Conservation (phyloP, 1,284 basidiomycete genomes). For the Boletus mariae region DNA sequence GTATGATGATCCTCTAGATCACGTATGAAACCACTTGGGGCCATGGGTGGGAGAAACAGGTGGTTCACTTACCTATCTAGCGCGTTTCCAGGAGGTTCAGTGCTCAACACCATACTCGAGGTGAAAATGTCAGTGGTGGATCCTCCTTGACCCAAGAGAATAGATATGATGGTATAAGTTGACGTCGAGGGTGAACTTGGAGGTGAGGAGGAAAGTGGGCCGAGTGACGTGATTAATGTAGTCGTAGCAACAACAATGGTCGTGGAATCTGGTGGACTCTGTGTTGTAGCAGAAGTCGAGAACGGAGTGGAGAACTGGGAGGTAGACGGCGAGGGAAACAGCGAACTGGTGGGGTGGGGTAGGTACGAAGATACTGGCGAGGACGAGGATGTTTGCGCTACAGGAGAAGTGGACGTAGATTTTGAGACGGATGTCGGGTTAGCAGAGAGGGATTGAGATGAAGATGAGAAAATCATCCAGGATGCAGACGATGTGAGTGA, state of each 20-base stretch:
- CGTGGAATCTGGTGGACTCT: background rate
- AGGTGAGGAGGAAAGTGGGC: background rate
- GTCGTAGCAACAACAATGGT: constrained; percentile 16
- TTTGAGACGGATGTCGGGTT: constrained; percentile 4
- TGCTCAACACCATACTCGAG: constrained; percentile 25
- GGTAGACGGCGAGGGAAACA: background rate
- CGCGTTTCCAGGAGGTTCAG: constrained; percentile 7
- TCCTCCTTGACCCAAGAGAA: constrained; percentile 13
- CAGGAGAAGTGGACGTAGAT: background rate
- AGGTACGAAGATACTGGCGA: constrained; percentile 4
- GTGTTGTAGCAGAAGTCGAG: background rate
- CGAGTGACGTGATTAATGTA: constrained; percentile 10
- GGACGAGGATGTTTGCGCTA: background rate
- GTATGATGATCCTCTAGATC: constrained; percentile 8
- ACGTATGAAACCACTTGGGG: background rate
- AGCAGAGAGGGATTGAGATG: background rate
- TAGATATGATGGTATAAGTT: constrained; percentile 22
- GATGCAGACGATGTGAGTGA: background rate
- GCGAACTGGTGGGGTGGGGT: background rate
- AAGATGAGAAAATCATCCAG: background rate
- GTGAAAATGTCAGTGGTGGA: constrained; percentile 21
- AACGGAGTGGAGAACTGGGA: background rate
- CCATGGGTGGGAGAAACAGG: background rate
- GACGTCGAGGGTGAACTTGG: constrained; percentile 11
- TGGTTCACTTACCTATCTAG: constrained; percentile 17